Base-by-base conservation (phyloP, 2,329 filamentous ascomycete genomes). In the Phoma herbarum region DNA sequence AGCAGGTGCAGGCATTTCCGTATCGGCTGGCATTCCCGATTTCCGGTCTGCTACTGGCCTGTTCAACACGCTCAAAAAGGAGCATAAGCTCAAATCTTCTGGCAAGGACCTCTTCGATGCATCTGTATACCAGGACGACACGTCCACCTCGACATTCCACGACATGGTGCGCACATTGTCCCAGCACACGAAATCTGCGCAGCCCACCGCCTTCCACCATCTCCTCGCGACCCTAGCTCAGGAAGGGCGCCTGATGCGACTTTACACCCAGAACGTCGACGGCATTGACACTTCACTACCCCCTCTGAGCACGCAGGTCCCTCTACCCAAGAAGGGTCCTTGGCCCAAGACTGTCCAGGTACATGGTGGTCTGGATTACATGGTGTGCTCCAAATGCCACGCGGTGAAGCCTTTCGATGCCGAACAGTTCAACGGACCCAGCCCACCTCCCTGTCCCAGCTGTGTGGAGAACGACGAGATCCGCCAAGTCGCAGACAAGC, bases 261-360 rank as follows among this genome's bases (percentile, higher is more conserved):
- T 99, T 7, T 99, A 99, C 77, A 94, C 92, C 3, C 95, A 99
- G 75, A 99, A 99, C 68, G 94, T 99, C 29, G 95, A 99, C 79
- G 92, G 93, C 59, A 90, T 99, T 65, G 95, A 99, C 70, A 95
- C 92, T 0, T 86, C 88, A 8, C 85, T 99, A 76, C 82, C 87
- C 45, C 93, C 94, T 3, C 82, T 99, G 9, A 84, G 85, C 23
- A 98, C 95, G 0, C 84, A 85, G 50, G 88, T 97, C 1, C 95
- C 95, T 1, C 83, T 99, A 12, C 89, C 89, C 60, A 83, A 86
- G 64, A 96, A 95, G 75, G 93, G 88, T 0, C 93, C 93, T 16
- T 99, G 95, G 95, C 95, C 95, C 2, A 88, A 88, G 65, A 96
- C 95, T 0, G 87, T 99, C 60, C 95, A 98, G 76, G 84, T 99